These are phyloP conservation scores for Artomyces pyxidatus DNA, from an alignment of 768 basidiomycete genomes.

Conservation along the genomic window DNA sequence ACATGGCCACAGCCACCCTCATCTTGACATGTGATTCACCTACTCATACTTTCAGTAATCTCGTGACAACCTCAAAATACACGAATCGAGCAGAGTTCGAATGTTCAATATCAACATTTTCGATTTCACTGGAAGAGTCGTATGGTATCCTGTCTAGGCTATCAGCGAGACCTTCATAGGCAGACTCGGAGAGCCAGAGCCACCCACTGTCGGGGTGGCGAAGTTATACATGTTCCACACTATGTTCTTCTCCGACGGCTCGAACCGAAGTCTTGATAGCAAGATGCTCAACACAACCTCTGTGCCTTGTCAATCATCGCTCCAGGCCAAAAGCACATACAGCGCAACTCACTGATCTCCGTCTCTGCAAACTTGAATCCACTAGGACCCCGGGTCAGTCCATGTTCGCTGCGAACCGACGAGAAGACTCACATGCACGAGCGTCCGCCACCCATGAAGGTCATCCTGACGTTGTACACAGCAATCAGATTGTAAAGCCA, in stretches of 20 bases:
- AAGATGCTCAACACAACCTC: slow-evolving; percentile 23
- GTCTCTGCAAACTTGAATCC: slow-evolving; percentile 15
- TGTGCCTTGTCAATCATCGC: slow-evolving; percentile 7
- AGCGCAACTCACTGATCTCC: slow-evolving; percentile 13
- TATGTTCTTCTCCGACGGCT: slow-evolving; percentile 19
- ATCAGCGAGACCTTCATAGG: slow-evolving; percentile 19
- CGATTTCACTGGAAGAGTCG: too few species aligned
- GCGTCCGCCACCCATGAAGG: slow-evolving; percentile 22
- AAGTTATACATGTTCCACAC: slow-evolving; percentile 24
- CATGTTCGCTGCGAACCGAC: not conserved
- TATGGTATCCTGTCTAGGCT: not conserved
- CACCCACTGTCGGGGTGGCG: slow-evolving; percentile 20
- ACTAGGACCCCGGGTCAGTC: not conserved
- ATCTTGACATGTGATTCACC: too few species aligned
- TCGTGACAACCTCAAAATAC: too few species aligned
- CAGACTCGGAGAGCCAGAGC: slow-evolving; percentile 16
- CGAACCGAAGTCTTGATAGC: slow-evolving; percentile 20
- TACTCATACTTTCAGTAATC: too few species aligned
- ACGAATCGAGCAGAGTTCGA: too few species aligned
- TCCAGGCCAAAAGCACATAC: not conserved
- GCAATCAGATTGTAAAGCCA: not conserved
- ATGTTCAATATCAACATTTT: too few species aligned
- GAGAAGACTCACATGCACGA: slow-evolving; percentile 22
- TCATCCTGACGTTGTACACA: slow-evolving; percentile 19
- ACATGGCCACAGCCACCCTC: slow-evolving; percentile 30